These are phyloP conservation scores for Ustulina deusta DNA, from an alignment of 2,329 filamentous ascomycete species.

Conservation along the genomic window DNA sequence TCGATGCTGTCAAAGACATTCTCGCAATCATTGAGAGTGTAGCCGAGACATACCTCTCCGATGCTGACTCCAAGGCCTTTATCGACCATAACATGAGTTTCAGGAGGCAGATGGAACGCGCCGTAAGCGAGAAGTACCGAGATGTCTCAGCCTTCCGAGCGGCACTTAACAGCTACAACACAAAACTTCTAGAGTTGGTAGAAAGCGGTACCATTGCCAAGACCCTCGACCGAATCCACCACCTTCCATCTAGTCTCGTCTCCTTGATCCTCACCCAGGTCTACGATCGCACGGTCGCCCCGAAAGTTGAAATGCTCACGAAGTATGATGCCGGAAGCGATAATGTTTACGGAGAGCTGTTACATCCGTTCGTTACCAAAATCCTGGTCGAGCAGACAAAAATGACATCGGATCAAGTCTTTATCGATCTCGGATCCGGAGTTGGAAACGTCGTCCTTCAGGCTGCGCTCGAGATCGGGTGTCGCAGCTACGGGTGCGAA, in stretches of 20 bases:
- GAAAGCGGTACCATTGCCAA: slow-evolving; percentile 77
- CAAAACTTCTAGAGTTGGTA: slow-evolving; percentile 72
- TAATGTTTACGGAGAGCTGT: slow-evolving; percentile 93
- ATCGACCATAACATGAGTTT: slow-evolving; percentile 79
- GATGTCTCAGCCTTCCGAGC: slow-evolving; percentile 76
- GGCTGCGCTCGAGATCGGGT: slow-evolving; percentile 91
- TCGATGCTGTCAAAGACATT: slow-evolving; percentile 81
- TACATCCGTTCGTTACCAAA: slow-evolving; percentile 84
- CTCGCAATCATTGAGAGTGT: slow-evolving; percentile 76
- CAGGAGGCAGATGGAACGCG: slow-evolving; percentile 80
- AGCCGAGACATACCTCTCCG: slow-evolving; percentile 80
- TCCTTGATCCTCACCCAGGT: slow-evolving; percentile 87
- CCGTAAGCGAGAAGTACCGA: slow-evolving; percentile 74
- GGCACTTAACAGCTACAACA: slow-evolving; percentile 83
- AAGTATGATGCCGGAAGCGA: slow-evolving; percentile 92
- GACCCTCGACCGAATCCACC: slow-evolving; percentile 76
- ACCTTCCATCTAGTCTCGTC: slow-evolving; percentile 77
- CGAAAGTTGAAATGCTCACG: slow-evolving; percentile 83
- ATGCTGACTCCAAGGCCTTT: slow-evolving; percentile 74
- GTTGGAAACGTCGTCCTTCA: slow-evolving; percentile 97
- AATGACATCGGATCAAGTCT: slow-evolving; percentile 85
- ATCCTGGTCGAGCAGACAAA: slow-evolving; percentile 81
- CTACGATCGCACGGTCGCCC: slow-evolving; percentile 92
- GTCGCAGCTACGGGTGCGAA: slow-evolving; percentile 95
- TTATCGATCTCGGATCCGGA: slow-evolving; percentile 94